Conservation (phyloP, 2,329 filamentous ascomycete species). For the Monosporascus sp. region DNA sequence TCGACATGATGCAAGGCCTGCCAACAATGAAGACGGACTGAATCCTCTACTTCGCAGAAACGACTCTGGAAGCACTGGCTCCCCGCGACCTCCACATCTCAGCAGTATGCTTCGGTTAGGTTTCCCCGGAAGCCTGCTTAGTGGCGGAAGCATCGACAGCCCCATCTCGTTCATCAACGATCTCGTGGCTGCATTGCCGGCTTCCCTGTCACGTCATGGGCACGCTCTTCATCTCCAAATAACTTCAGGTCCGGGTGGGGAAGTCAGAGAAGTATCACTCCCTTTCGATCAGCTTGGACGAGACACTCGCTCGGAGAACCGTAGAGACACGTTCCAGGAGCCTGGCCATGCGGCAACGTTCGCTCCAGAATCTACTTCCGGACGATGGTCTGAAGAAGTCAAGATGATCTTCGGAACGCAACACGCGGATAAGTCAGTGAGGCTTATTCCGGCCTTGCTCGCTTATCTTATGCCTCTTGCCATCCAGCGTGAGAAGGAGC, state of each 20-base stretch:
- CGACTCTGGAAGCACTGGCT: conserved; percentile 37
- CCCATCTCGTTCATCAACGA: conserved; percentile 52
- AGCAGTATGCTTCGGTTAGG: conserved; percentile 51
- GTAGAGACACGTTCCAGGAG: conserved; percentile 49
- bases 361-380: conserved; percentile 61
- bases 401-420: conserved; percentile 73
- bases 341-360: conserved; percentile 75
- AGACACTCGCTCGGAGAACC: conserved; percentile 40
- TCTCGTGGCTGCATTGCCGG: conserved; percentile 49
- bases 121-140: conserved; percentile 41
- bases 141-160: conserved; percentile 36
- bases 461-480: conserved; percentile 76
- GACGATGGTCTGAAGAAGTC: conserved; percentile 85
- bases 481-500: conserved; percentile 71
- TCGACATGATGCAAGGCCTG: conserved; percentile 46
- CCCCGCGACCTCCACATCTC: conserved; percentile 43
- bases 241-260: conserved; percentile 41
- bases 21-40: conserved; percentile 69
- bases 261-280: conserved; percentile 45
- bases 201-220: conserved; percentile 38
- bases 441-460: conserved; percentile 64
- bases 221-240: conserved; percentile 58
- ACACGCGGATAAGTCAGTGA: conserved; percentile 63
- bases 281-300: conserved; percentile 28
- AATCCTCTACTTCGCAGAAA: conserved; percentile 79